Evolutionary conservation across 1,284 basidiomycete species (phyloP), one percentile per base, ranked within the genome.

Genomic region (Apiotrichum laibachii): DNA sequence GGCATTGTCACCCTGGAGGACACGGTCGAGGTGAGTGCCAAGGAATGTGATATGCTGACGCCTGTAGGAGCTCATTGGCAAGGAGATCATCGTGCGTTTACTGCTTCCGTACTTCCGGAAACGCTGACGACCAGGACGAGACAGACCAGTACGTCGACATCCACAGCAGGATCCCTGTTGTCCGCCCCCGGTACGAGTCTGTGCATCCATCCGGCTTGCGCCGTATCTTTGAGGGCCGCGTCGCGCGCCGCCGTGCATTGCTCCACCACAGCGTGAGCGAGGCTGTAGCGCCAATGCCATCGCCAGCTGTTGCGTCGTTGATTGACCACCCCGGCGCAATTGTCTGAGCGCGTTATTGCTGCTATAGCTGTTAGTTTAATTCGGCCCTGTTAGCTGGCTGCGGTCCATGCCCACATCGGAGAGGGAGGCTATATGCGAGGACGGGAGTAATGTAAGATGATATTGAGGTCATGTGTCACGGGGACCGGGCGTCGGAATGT

Each of bases 1-100:
- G 90, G 90, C 26, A 85, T 91, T 0, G 84, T 90, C 47, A 91
- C 80, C 6, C 71, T 81, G 7, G 80, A 81, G 59, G 80, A 81
- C 60, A 78, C 81, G 18, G 78, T 81, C 15, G 80, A 81, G 62
- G 80, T 80, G 65, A 68, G 71, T 72, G 48, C 11, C 31, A 26
- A 11, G n/a, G 15, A 10, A 43, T 37, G 16, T 39, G 22, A 50
- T 40, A 55, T 50, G 51, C 52, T 31, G n/a, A 42, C 33, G 11
- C 33, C 55, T 2, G 2, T 66, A 72, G 67, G 74, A 75, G 51
- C 55, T 77, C 46, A 72, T 77, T 31, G 73, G 75, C 2, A 67
- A 67, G 51, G 73, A 77, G 59, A 77, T 77, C 46, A 74, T 77
- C 16, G 74, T 75, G 48, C 26, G 26, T 31, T 31, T 7, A 60